Base-by-base conservation (phyloP, 1,284 basidiomycete genomes). In the Anthracocystis panici-leucophaei region DNA sequence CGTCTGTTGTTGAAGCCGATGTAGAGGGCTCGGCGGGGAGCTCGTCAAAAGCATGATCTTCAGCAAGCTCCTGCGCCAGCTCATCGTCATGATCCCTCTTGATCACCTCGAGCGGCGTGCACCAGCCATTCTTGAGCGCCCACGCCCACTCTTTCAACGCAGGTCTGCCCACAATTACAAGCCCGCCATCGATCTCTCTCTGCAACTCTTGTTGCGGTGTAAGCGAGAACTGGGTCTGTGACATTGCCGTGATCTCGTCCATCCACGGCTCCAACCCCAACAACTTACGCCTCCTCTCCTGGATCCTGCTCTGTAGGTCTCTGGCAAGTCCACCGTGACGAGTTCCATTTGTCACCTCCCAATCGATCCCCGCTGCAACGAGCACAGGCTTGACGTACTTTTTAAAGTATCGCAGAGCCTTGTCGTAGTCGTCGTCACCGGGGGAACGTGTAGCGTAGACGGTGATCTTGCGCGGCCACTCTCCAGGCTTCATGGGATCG, bases 341-440 rank as follows among this genome's bases (percentile, higher is more conserved):
- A 78, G 92, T 93, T 27, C 93, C 93, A 44, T 90, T 89, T 59
- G 94, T 87, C 83, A 94, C 90, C 53, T 93, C 91, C 86, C 92
- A 98, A 88, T 99, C 96, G 42, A 98, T 88, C 0, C 93, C 96
- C 5, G 95, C 94, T 10, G 96, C 94, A 33, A 95, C 93, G 14
- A 99, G 89, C 71, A 97, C 90, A 6, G 96, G 96, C 95, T 97
- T 97, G 88, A 97, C 90, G 86, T 97, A 98, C 88, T 93, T 94
- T 84, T 93, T 91, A 87, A 98, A 99, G 88, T 93, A 94, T 85
- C 88, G 90, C 82, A 93, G 87, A 58, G 91, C 90, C 71, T 93
- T 90, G 84, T 95, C 91, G 77, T 91, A 90, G 83, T 98, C 95
- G 81, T 96, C 94, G 85, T 99, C 97, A 51, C 93, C 95, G 1